Evolutionary conservation across 1,284 basidiomycete species (phyloP).

Genomic region (Pseudozyma sp.): DNA sequence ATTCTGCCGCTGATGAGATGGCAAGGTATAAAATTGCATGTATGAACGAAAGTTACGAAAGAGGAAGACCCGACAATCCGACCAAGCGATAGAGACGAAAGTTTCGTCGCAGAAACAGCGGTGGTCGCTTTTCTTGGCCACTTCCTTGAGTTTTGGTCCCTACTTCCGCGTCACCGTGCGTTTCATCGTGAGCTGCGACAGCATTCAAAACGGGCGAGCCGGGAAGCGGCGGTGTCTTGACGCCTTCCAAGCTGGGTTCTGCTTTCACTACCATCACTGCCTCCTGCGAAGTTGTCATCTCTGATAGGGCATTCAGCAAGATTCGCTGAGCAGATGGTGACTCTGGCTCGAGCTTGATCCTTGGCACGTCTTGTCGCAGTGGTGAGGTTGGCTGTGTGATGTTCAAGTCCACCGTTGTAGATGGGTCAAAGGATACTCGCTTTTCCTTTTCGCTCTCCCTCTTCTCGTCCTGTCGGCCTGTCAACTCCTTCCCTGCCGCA

Average conservation of each 20-base stretch:
- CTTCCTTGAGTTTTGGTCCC: too few relatives aligned
- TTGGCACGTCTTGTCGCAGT: background rate
- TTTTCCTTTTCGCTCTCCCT: too few relatives aligned
- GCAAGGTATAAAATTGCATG: background rate
- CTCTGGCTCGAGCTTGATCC: slow-evolving; percentile 19
- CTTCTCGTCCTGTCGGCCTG: background rate
- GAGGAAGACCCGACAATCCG: slow-evolving; percentile 18
- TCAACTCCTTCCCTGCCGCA: background rate
- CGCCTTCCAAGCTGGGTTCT: background rate
- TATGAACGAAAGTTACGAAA: background rate
- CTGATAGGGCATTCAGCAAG: background rate
- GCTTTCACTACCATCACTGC: background rate
- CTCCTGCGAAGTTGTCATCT: too few relatives aligned
- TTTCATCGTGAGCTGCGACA: too few relatives aligned
- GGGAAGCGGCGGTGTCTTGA: background rate
- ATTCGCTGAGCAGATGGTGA: slow-evolving; percentile 3
- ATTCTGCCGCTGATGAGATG: background rate
- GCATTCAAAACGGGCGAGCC: background rate
- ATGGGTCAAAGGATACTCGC: too few relatives aligned
- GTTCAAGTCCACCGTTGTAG: too few relatives aligned
- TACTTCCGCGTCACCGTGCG: too few relatives aligned
- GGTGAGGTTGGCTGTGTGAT: background rate
- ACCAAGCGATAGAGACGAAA: slow-evolving; percentile 29
- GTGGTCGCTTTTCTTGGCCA: background rate
- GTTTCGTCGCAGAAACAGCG: slow-evolving; percentile 37